Conservation (phyloP, 768 basidiomycete genomes). For the Dacryopinax primogenitus region DNA sequence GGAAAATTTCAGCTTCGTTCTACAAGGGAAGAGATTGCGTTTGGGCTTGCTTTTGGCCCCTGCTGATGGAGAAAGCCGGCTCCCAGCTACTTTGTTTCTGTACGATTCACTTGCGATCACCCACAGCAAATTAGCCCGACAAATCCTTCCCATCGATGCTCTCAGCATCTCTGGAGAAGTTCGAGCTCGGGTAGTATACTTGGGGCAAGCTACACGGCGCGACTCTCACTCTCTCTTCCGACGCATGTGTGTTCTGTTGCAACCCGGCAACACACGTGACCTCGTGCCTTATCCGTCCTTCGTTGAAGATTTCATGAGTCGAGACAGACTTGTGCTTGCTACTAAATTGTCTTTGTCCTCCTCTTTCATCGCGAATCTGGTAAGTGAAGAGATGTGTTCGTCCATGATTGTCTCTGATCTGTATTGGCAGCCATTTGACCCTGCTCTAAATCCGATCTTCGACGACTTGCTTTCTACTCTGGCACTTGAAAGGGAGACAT, state of each 20-base stretch:
- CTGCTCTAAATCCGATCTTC: neutral
- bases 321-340: neutral
- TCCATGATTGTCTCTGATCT: neutral
- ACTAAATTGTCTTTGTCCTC: neutral
- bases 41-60: neutral
- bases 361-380: neutral
- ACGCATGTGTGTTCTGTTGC: neutral
- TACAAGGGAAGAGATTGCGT: neutral
- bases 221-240: neutral
- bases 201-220: neutral
- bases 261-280: neutral
- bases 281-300: neutral
- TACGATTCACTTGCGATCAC: neutral
- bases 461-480: neutral
- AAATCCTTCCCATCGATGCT: neutral
- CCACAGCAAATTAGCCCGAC: neutral
- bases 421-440: neutral
- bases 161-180: neutral
- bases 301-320: neutral
- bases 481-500: neutral
- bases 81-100: neutral
- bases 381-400: neutral
- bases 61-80: neutral
- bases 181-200: neutral
- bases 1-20: neutral